Conservation (phyloP, 169 alveolate species). For the Plasmodium gaboni region DNA sequence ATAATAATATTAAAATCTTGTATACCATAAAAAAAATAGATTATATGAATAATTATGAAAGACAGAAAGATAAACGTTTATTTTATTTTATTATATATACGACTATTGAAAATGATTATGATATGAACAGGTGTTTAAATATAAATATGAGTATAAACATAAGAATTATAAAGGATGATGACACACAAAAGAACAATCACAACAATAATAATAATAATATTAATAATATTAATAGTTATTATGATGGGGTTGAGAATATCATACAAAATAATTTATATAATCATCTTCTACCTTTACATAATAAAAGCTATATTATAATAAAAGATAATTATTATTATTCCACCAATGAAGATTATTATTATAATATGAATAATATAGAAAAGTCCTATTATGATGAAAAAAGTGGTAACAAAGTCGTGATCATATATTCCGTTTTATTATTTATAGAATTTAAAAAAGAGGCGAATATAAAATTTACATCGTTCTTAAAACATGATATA, state of each 20-base stretch:
- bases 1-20: not conserved
- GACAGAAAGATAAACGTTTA: not conserved
- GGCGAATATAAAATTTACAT: conserved; percentile 34
- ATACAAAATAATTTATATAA: too few species aligned
- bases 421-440: conserved; percentile 25
- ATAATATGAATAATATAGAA: not conserved
- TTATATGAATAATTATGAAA: not conserved
- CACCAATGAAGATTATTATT: conserved; percentile 28
- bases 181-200: not conserved
- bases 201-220: not conserved
- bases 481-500: conserved; percentile 27
- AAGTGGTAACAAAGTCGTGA: not conserved
- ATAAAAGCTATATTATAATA: conserved; percentile 37
- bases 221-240: too few species aligned
- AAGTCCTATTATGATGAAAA: conserved; percentile 5
- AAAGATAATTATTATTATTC: conserved; percentile 42
- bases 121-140: conserved; percentile 1
- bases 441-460: conserved; percentile 32
- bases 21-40: not conserved
- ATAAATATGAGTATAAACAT: conserved; percentile 20
- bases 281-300: conserved; percentile 7
- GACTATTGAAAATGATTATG: not conserved
- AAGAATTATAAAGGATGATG: conserved; percentile 11
- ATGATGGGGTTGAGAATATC: too few species aligned
- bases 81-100: conserved; percentile 44